Evolutionary conservation across 352 stramenopile genomes (phyloP).

Genomic region (Blastocystis sp.): DNA sequence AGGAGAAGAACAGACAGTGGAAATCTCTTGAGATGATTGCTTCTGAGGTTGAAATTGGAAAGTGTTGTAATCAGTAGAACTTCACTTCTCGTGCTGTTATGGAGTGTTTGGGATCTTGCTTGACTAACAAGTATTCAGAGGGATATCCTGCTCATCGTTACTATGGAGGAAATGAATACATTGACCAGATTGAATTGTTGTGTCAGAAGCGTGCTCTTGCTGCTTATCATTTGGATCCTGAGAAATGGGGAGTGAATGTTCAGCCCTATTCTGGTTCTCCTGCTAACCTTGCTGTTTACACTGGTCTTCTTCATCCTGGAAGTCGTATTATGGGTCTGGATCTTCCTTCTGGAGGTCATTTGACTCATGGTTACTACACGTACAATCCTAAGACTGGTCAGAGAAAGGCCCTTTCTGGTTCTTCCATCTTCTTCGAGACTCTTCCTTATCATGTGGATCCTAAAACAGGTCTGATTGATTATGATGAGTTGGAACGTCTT

Average conservation of each 20-base stretch:
- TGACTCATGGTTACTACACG: slow-evolving; percentile 95
- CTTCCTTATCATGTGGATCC: slow-evolving; percentile 93
- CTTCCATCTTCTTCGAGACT: slow-evolving; percentile 93
- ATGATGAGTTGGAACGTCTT: slow-evolving; percentile 90
- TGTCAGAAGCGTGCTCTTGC: slow-evolving; percentile 89
- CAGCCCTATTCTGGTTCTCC: slow-evolving; percentile 85
- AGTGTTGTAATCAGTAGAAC: slow-evolving; percentile 72
- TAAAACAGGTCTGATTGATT: slow-evolving; percentile 92
- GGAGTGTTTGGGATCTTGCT: slow-evolving; percentile 90
- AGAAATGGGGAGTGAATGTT: slow-evolving; percentile 95
- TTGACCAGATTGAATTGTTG: slow-evolving; percentile 91
- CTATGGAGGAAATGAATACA: slow-evolving; percentile 99
- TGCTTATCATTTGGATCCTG: slow-evolving; percentile 87
- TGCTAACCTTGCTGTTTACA: slow-evolving; percentile 98
- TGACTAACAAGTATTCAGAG: slow-evolving; percentile 99
- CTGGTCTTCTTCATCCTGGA: slow-evolving; percentile 86
- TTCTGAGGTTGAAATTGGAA: slow-evolving; percentile 75
- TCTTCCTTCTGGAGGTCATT: slow-evolving; percentile 90
- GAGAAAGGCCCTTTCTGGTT: slow-evolving; percentile 20
- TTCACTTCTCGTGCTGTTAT: slow-evolving; percentile 96
- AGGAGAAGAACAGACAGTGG: slow-evolving; percentile 92
- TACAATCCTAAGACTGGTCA: slow-evolving; percentile 75
- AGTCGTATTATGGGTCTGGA: slow-evolving; percentile 99
- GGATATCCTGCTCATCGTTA: slow-evolving; percentile 87
- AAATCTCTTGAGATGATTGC: slow-evolving; percentile 95